Conservation (phyloP, 768 basidiomycete genomes). For the Amanita jacksonii region DNA sequence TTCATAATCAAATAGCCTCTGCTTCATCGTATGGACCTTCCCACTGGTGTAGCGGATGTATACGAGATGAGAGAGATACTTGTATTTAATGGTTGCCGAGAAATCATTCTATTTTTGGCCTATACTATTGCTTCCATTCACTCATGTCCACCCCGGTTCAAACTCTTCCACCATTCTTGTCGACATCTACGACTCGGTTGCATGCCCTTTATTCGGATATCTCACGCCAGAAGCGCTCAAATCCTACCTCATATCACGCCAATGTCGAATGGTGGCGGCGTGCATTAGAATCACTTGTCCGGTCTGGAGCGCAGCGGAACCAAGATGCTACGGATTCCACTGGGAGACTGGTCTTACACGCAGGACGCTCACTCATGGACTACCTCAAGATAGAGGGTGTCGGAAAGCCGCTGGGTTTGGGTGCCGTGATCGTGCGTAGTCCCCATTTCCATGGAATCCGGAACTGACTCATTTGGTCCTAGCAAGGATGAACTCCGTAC, state of each 20-base stretch:
- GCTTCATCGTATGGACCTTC: no score
- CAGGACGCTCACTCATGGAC: conserved; percentile 44
- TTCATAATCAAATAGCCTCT: no score
- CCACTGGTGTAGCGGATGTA: no score
- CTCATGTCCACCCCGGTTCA: conserved; percentile 12
- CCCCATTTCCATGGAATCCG: conserved; percentile 4
- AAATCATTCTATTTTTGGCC: neutral
- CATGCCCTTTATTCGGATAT: conserved; percentile 86
- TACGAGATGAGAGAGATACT: no score
- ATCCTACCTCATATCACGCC: conserved; percentile 72
- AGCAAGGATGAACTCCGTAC: conserved; percentile 62
- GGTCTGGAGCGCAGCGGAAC: conserved; percentile 41
- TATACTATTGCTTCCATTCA: no score
- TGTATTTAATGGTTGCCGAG: no score
- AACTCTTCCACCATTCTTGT: conserved; percentile 35
- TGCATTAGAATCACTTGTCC: conserved; percentile 52
- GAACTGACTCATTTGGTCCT: conserved; percentile 28
- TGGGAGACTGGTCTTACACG: conserved; percentile 55
- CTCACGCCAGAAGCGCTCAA: conserved; percentile 72
- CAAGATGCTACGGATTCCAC: conserved; percentile 7
- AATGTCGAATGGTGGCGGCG: conserved; percentile 85
- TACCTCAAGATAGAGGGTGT: conserved; percentile 53
- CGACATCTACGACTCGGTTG: conserved; percentile 44
- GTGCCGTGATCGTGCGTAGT: conserved; percentile 61
- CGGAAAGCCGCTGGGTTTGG: conserved; percentile 67